Conservation (phyloP, 306 rosid species). For the Carpinus fangiana region DNA sequence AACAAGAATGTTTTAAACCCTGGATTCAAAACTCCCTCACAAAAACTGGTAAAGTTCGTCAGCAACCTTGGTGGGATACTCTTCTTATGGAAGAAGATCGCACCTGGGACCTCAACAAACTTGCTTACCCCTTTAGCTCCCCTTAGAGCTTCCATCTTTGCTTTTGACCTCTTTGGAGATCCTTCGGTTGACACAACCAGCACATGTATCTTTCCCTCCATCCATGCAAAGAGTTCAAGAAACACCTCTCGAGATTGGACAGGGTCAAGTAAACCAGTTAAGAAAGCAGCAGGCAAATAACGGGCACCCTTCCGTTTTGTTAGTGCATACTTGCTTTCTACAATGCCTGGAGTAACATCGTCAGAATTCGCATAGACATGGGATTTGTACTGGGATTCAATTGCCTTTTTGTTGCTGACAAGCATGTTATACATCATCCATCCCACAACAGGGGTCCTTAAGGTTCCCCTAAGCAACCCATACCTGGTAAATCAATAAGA, state of each 20-base stretch:
- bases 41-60: constrained; percentile 78
- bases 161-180: constrained; percentile 91
- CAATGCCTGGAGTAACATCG: constrained; percentile 71
- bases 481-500: constrained; percentile 53
- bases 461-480: constrained; percentile 82
- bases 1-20: constrained; percentile 19
- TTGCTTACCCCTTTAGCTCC: constrained; percentile 87
- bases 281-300: constrained; percentile 84
- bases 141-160: constrained; percentile 91
- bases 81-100: constrained; percentile 98
- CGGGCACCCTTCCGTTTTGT: constrained; percentile 88
- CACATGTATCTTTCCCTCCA: constrained; percentile 69
- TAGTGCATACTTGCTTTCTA: constrained; percentile 74
- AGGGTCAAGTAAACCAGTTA: constrained; percentile 78
- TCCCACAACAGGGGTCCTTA: constrained; percentile 92
- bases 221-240: constrained; percentile 66
- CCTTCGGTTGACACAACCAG: constrained; percentile 71
- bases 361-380: constrained; percentile 88
- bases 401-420: constrained; percentile 86
- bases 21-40: constrained; percentile 49
- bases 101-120: constrained; percentile 89
- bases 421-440: constrained; percentile 98
- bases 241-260: constrained; percentile 82
- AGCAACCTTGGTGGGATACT: constrained; percentile 72
- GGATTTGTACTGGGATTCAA: constrained; percentile 88